Evolutionary conservation across 2,329 filamentous ascomycete species (phyloP), one percentile per base, ranked within the genome.

Genomic region (Periglandula ipomoeae): DNA sequence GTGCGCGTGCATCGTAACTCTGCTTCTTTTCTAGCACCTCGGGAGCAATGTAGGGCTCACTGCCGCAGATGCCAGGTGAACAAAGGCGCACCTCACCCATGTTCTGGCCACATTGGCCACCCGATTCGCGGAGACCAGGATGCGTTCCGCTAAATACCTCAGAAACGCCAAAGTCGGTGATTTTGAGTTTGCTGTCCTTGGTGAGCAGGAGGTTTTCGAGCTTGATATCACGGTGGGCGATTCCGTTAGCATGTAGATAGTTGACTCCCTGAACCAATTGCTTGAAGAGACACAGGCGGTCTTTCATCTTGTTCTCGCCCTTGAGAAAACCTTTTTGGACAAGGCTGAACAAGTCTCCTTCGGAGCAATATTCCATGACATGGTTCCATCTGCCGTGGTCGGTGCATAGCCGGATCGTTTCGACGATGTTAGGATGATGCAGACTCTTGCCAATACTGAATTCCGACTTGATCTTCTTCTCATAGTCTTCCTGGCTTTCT

Each of bases 181-280:
- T 90, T 69, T 95, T 95, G 49, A 95, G 74, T 63, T 88, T 84
- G 61, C 88, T 88, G 50, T 89, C 81, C 57, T 81, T 82, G 42
- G 82, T 85, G 51, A 95, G 76, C 27, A 95, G 75, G 22, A 94
- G 71, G 58, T 95, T 95, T 64, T 95, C 89, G 10, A 90, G 76
- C 67, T 95, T 95, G 70, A 95, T 86, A 58, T 95, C 89, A 44
- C 89, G 85, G 66, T 95, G 89, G 1, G 89, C 89, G 60, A 95
- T 90, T 50, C 89, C 89, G 59, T 91, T 82, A 51, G 72, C 73
- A 65, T 95, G 89, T 20, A 95, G 73, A 61, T 95, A 93, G 59
- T 82, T 76, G 53, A 95, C 78, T 17, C 89, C 89, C 58, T 88
- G 85, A 27, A 93, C 71, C 24, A 95, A 72, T 65, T 95, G 89